Percentiles rank a stretch among this genome's conserved stretches.
phyloP scores from a whole-genome alignment of 2,329 filamentous ascomycete genomes.

The Neopestalotiopsis sp. region DNA sequence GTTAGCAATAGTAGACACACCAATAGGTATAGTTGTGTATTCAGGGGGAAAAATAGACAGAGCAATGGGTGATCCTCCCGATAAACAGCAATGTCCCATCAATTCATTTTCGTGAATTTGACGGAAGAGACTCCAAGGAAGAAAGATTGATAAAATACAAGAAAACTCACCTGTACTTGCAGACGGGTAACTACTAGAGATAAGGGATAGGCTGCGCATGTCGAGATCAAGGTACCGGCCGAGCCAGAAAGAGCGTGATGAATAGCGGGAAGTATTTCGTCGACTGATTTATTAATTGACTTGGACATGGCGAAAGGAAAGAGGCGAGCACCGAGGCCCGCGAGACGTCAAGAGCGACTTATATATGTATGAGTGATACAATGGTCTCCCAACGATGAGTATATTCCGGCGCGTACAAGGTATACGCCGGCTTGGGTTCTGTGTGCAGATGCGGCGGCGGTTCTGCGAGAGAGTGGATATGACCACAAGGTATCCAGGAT shows the following conservation, averaged over 20 bases:
- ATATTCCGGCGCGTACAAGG: neutral
- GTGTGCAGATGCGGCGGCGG: neutral
- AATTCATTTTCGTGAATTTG: no score
- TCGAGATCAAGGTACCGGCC: conserved; percentile 77
- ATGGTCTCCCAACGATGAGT: neutral
- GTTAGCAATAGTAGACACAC: neutral
- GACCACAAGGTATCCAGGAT: conserved; percentile 7
- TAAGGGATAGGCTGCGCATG: conserved; percentile 79
- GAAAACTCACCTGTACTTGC: conserved; percentile 65
- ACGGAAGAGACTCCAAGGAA: no score
- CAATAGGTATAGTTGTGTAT: neutral
- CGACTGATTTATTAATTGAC: conserved; percentile 23
- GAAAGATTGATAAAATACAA: neutral
- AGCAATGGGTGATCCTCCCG: no score
- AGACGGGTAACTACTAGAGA: conserved; percentile 82
- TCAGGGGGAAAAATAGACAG: no score
- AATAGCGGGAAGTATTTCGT: conserved; percentile 68
- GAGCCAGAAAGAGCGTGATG: conserved; percentile 84
- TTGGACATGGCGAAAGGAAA: conserved; percentile 19
- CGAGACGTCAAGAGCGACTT: neutral
- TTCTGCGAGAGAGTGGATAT: conserved; percentile 5
- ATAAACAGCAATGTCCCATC: no score
- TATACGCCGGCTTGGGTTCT: neutral
- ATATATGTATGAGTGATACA: neutral
- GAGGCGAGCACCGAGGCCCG: neutral